Evolutionary conservation across 176 grass and related monocot species (phyloP).

Genomic region (Pontederia crassipes): DNA sequence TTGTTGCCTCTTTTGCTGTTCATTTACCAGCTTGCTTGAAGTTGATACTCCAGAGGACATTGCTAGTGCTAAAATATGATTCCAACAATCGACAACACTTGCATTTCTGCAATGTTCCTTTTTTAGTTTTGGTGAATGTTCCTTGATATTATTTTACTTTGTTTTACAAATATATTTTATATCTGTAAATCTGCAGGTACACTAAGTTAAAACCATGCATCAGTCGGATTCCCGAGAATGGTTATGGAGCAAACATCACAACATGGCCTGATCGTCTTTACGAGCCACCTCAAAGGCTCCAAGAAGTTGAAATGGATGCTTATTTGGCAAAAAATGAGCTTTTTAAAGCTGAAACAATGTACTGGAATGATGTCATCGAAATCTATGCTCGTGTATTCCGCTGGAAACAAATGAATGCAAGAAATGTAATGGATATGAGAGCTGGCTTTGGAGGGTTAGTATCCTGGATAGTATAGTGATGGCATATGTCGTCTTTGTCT

Average conservation of each 20-base stretch:
- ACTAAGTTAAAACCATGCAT: slow-evolving; percentile 33
- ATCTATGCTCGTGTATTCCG: slow-evolving; percentile 27
- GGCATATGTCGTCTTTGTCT: not conserved
- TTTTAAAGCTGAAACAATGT: slow-evolving; percentile 29
- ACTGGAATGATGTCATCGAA: slow-evolving; percentile 41
- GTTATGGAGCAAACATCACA: slow-evolving; percentile 30
- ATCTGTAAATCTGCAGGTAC: slow-evolving; percentile 18
- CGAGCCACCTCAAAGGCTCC: slow-evolving; percentile 31
- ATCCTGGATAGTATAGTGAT: not conserved
- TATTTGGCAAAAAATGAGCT: slow-evolving; percentile 36
- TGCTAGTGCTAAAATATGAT: too few relatives aligned
- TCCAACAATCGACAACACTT: too few relatives aligned
- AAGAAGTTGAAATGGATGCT: slow-evolving; percentile 32
- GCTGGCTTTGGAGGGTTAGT: slow-evolving; percentile 50
- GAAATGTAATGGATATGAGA: slow-evolving; percentile 51
- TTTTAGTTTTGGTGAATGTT: too few relatives aligned
- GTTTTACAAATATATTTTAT: not conserved
- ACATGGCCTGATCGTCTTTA: slow-evolving; percentile 36
- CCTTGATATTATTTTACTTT: too few relatives aligned
- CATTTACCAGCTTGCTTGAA: too few relatives aligned
- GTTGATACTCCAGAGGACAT: too few relatives aligned
- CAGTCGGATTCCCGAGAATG: slow-evolving; percentile 32
- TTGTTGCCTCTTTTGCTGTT: too few relatives aligned
- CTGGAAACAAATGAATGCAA: slow-evolving; percentile 32
- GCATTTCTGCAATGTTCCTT: too few relatives aligned